These are phyloP conservation scores for Fusarium subglutinans DNA, from an alignment of 2,329 filamentous ascomycete genomes.

Conservation along the genomic window DNA sequence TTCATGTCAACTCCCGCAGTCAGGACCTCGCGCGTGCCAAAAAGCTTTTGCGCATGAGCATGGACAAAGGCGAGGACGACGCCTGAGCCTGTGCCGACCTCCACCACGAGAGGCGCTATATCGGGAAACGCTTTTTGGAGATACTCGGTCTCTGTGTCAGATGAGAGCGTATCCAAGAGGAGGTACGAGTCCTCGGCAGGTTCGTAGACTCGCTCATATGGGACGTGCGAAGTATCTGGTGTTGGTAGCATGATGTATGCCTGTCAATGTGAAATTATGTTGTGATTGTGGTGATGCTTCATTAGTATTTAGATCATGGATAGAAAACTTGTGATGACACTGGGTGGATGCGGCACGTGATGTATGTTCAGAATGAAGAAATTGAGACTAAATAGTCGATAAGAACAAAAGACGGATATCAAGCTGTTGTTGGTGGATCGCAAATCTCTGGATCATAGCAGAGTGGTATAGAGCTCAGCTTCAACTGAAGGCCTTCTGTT, in stretches of 20 bases:
- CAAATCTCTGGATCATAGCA: not conserved
- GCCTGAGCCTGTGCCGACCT: slow-evolving; percentile 91
- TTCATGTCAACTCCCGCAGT: slow-evolving; percentile 87
- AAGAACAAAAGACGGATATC: not conserved
- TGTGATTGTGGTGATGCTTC: slow-evolving; percentile 35
- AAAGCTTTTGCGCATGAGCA: slow-evolving; percentile 76
- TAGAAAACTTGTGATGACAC: slow-evolving; percentile 18
- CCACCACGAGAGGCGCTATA: slow-evolving; percentile 73
- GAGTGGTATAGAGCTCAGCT: not conserved
- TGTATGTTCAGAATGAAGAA: not conserved
- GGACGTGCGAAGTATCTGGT: slow-evolving; percentile 90
- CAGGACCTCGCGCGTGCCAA: slow-evolving; percentile 76
- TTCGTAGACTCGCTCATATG: slow-evolving; percentile 90
- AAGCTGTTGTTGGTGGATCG: not conserved
- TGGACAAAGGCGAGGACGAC: slow-evolving; percentile 91
- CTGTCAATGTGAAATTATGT: not conserved
- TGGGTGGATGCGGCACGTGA: slow-evolving; percentile 35
- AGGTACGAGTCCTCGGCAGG: slow-evolving; percentile 96
- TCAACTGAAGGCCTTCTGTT: not conserved
- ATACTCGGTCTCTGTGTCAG: slow-evolving; percentile 72
- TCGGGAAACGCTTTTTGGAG: slow-evolving; percentile 69
- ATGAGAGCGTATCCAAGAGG: slow-evolving; percentile 89
- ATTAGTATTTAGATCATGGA: not conserved
- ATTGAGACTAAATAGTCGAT: not conserved
- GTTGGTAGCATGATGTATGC: slow-evolving; percentile 80